Evolutionary conservation across 1,284 basidiomycete species (phyloP).

Genomic region (Trichosporon sp.): DNA sequence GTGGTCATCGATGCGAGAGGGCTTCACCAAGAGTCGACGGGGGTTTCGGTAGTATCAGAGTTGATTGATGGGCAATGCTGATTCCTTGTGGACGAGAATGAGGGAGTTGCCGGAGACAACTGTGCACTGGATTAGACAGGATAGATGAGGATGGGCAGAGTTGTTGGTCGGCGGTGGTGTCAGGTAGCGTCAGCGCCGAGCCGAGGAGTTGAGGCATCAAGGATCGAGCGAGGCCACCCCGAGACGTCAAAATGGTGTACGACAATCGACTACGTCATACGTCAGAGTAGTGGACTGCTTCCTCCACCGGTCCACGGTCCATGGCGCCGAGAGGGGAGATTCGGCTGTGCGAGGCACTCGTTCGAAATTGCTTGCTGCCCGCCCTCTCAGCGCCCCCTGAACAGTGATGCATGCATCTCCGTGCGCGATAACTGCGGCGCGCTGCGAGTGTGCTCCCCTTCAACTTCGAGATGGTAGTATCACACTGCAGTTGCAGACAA

Average conservation of each 20-base stretch:
- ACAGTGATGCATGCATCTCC: no score
- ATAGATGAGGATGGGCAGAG: neutral
- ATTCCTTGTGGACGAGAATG: no score
- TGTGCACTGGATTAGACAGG: no score
- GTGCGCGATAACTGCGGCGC: no score
- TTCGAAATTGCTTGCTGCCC: neutral
- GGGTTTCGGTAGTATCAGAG: neutral
- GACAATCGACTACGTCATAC: neutral
- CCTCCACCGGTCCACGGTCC: neutral
- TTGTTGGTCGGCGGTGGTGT: no score
- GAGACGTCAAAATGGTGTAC: neutral
- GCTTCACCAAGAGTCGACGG: neutral
- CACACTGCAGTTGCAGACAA: no score
- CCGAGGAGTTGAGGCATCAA: neutral
- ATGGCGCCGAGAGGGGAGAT: no score
- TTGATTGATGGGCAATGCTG: no score
- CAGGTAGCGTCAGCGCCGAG: neutral
- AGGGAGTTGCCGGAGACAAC: no score
- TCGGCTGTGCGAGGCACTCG: neutral
- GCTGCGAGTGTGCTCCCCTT: no score
- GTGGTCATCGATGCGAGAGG: neutral
- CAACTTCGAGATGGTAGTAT: no score
- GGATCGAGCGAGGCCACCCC: slow-evolving; percentile 1
- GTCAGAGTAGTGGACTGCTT: no score
- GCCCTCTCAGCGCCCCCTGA: neutral